Base-by-base conservation (phyloP, 73 alveolate species). In the Stentor coeruleus region DNA sequence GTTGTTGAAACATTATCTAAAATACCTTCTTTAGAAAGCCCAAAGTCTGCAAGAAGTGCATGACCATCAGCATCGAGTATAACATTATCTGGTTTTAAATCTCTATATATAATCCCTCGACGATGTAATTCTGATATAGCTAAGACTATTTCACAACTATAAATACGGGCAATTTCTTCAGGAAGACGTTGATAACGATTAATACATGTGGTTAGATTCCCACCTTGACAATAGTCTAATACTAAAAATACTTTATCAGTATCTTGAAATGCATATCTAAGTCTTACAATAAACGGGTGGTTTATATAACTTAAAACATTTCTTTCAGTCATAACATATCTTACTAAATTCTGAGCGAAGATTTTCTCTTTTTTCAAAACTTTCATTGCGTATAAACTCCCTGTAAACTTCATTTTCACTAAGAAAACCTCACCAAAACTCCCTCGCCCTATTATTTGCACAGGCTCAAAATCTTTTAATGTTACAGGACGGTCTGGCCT, bases 31-130 rank as follows among this genome's bases (percentile, higher is more conserved):
- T 96, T 85, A 0, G 98, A 92, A 20, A 95, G 86, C 6, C 99
- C 99, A 88, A 95, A 95, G 88, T 95, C 99, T 11, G 99, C 94
- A 40, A 95, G 85, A 87, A 93, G 81, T 20, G 99, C 99, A 89
- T 95, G 99, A 0, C 99, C 99, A 87, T 95, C 97, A 41, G 86
- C 74, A 90, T 95, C 99, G 14, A 95, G 88, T 28, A 95, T 98
- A 14, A 95, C 94, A 86, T 95, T 95, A 72, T 95, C 99, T 11
- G 99, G 99, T 82, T 95, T 95, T 40, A 95, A 85, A 94, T 95
- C 99, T 82, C 99, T 87, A 80, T 92, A 95, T 49, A 95, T 94
- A 30, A 95, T 95, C 82, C 93, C 99, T 66, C 93, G 86, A 81
- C 90, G 83, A 85, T 95, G 98, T 35, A 95, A 88, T 74, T 95